A percentile compares a stretch with the other conserved stretches of the same genome.
Evolutionary conservation across 257 asterid genomes (phyloP).

Genomic region (Perilla frutescens): DNA sequence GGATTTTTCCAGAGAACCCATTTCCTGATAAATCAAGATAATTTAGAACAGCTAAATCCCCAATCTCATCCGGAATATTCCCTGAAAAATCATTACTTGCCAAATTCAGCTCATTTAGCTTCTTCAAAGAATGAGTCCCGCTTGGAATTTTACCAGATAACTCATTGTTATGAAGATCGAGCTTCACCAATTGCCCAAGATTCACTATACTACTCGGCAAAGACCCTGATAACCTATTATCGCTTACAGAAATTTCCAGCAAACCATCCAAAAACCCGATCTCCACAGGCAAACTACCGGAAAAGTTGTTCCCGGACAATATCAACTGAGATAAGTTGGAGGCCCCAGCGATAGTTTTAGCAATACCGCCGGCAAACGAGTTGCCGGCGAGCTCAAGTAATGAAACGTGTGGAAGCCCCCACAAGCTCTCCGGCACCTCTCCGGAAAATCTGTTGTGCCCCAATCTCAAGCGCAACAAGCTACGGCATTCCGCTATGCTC

Average conservation of each 20-base stretch:
- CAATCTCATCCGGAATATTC: conserved; percentile 77
- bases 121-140: conserved; percentile 72
- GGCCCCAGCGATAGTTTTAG: conserved; percentile 76
- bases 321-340: conserved; percentile 77
- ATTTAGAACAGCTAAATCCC: conserved; percentile 73
- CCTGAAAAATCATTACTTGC: conserved; percentile 83
- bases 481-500: conserved; percentile 68
- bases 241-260: conserved; percentile 68
- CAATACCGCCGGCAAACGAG: conserved; percentile 76
- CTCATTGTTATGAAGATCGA: conserved; percentile 78
- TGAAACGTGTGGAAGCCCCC: conserved; percentile 95
- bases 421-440: conserved; percentile 69
- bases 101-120: conserved; percentile 80
- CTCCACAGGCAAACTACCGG: conserved; percentile 86
- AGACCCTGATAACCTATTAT: conserved; percentile 67
- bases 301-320: conserved; percentile 72
- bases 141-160: conserved; percentile 75
- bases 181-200: conserved; percentile 84
- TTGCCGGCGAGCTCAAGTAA: conserved; percentile 78
- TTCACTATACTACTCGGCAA: conserved; percentile 76
- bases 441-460: conserved; percentile 80
- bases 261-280: conserved; percentile 71
- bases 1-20: conserved; percentile 70
- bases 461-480: conserved; percentile 77
- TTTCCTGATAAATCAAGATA: conserved; percentile 93